Evolutionary conservation across 2,329 filamentous ascomycete species (phyloP).

Genomic region (Xylaria sp.): DNA sequence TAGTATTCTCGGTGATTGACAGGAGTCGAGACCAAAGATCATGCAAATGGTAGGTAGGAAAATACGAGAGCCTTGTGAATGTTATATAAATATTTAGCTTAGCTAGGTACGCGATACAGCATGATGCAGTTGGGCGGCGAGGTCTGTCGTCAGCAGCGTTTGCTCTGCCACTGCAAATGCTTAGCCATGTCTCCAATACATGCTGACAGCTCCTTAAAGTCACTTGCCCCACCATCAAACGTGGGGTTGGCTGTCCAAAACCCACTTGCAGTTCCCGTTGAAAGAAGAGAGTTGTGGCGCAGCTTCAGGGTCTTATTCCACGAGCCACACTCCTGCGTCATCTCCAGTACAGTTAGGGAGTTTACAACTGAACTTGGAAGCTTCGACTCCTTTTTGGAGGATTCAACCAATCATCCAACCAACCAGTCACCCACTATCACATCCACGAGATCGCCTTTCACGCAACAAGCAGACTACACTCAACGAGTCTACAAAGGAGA

Average conservation of each 20-base stretch:
- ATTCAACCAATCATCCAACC: constrained; percentile 20
- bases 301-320: constrained; percentile 19
- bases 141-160: constrained; percentile 43
- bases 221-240: constrained; percentile 21
- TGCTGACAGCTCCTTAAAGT: neutral
- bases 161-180: constrained; percentile 39
- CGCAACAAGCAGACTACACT: constrained; percentile 7
- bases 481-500: constrained; percentile 5
- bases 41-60: neutral
- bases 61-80: neutral
- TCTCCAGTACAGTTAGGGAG: constrained; percentile 13
- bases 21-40: neutral
- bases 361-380: neutral
- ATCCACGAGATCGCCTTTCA: constrained; percentile 11
- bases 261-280: too few species aligned
- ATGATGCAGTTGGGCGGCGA: constrained; percentile 23
- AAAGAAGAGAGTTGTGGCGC: constrained; percentile 23
- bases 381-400: constrained; percentile 31
- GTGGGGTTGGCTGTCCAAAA: constrained; percentile 25
- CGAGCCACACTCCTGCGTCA: constrained; percentile 48
- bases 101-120: neutral
- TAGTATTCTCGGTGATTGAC: neutral
- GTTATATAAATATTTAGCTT: constrained; percentile 1
- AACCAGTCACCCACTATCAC: constrained; percentile 12
- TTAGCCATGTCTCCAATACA: neutral